These are phyloP conservation scores for Cryptosporidium tyzzeri DNA, from an alignment of 169 alveolate genomes.

Conservation along the genomic window DNA sequence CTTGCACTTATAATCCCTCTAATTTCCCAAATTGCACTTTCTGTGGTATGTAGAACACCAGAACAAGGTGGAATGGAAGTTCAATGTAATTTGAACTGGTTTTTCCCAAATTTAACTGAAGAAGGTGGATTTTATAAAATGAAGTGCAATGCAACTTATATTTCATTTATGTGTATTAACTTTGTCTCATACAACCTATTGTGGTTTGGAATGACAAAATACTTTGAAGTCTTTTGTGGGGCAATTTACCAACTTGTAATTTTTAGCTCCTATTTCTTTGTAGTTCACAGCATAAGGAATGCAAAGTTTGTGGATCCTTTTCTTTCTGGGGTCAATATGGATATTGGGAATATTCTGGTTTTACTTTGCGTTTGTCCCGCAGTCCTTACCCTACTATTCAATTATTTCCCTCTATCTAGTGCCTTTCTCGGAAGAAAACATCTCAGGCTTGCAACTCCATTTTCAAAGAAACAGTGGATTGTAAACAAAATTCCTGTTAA, in stretches of 20 bases:
- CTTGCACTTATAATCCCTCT: constrained; percentile 61
- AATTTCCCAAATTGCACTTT: constrained; percentile 54
- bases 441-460: constrained; percentile 72
- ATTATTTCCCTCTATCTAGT: constrained; percentile 68
- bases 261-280: constrained; percentile 41
- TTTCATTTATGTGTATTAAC: constrained; percentile 15
- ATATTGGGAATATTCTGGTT: constrained; percentile 38
- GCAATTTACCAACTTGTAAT: constrained; percentile 64
- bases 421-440: constrained; percentile 71
- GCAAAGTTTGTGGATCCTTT: constrained; percentile 49
- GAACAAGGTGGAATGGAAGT: constrained; percentile 20
- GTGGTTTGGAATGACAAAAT: constrained; percentile 64
- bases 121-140: background rate
- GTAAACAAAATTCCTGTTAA: constrained; percentile 29
- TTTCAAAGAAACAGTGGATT: constrained; percentile 64
- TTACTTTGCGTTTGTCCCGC: constrained; percentile 65
- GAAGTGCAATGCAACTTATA: constrained; percentile 25
- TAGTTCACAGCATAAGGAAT: constrained; percentile 42
- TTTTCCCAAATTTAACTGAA: constrained; percentile 23
- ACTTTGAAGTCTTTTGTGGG: constrained; percentile 55
- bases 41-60: constrained; percentile 57
- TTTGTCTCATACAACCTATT: constrained; percentile 25
- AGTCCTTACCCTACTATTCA: constrained; percentile 38
- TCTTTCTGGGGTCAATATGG: constrained; percentile 20
- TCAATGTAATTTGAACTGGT: constrained; percentile 53